A percentile compares a stretch with the other conserved stretches of the same genome.
These are phyloP conservation scores for Trichoderma brevicompactum DNA, from an alignment of 2,329 filamentous ascomycete genomes.

Conservation along the genomic window DNA sequence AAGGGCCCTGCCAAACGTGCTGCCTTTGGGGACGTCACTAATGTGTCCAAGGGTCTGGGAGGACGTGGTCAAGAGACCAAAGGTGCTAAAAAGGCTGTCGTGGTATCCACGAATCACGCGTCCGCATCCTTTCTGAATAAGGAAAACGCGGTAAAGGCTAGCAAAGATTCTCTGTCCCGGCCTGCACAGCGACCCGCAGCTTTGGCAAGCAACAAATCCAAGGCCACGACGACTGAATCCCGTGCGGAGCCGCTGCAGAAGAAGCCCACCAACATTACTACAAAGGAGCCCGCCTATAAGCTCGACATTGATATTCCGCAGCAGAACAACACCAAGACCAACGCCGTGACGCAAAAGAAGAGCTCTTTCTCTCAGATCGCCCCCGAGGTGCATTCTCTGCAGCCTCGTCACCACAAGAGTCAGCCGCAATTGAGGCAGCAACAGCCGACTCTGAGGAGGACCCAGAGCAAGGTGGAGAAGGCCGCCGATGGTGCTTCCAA, in stretches of 20 bases:
- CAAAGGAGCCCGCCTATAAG: constrained; percentile 32
- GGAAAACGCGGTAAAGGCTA: constrained; percentile 47
- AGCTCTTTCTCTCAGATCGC: constrained; percentile 23
- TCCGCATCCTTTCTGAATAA: constrained; percentile 44
- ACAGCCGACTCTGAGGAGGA: constrained; percentile 48
- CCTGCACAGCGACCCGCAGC: constrained; percentile 42
- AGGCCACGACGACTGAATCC: constrained; percentile 35
- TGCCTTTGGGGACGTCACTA: constrained; percentile 83
- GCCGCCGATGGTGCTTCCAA: constrained; percentile 30
- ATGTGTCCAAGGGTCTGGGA: constrained; percentile 54
- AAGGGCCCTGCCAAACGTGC: constrained; percentile 68
- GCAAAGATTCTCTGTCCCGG: constrained; percentile 46
- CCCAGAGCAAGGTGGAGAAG: constrained; percentile 49
- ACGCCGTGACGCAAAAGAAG: constrained; percentile 25
- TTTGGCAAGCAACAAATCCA: constrained; percentile 32
- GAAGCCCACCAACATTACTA: constrained; percentile 32
- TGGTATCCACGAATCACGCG: constrained; percentile 37
- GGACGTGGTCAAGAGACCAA: constrained; percentile 44
- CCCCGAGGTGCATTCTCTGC: constrained; percentile 37
- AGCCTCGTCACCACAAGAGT: constrained; percentile 57
- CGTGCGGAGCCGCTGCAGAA: constrained; percentile 38
- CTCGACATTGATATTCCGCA: constrained; percentile 33
- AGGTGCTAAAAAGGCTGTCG: constrained; percentile 40
- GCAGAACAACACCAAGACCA: constrained; percentile 26
- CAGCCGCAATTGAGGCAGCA: constrained; percentile 56